phyloP scores from a whole-genome alignment of 306 rosid genomes.

The Vigna hirtella region DNA sequence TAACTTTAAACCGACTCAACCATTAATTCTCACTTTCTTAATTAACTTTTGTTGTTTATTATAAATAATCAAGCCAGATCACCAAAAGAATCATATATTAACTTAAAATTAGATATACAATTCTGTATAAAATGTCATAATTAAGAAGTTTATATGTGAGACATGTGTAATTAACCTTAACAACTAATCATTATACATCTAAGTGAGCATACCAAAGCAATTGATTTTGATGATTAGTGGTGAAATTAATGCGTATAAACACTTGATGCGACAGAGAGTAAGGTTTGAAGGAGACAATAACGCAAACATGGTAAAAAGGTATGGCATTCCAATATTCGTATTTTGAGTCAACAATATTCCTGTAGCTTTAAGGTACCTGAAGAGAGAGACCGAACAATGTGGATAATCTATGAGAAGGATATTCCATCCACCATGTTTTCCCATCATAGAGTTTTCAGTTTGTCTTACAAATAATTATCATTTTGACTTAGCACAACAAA shows the following conservation, averaged over 20 bases:
- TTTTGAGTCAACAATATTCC: constrained; percentile 34
- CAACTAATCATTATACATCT: background rate
- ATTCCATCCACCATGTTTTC: constrained; percentile 42
- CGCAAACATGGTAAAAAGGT: constrained; percentile 19
- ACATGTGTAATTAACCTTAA: background rate
- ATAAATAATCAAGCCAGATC: background rate
- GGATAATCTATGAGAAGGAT: constrained; percentile 43
- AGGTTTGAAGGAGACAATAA: background rate
- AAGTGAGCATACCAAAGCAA: background rate
- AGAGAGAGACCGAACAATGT: constrained; percentile 42
- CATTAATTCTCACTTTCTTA: background rate
- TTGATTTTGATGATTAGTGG: background rate
- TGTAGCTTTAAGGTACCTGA: constrained; percentile 27
- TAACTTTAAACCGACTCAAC: background rate
- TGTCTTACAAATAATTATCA: constrained; percentile 23
- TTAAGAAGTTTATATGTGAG: background rate
- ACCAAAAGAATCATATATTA: background rate
- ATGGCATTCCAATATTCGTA: constrained; percentile 28
- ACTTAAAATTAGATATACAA: background rate
- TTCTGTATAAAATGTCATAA: background rate
- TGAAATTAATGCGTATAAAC: constrained; percentile 29
- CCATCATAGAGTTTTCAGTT: constrained; percentile 9
- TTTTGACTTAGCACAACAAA: constrained; percentile 46
- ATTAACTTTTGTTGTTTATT: background rate
- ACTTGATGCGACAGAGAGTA: background rate